Base-by-base conservation (phyloP, 2,329 filamentous ascomycete species). In the Aspergillus udagawae region DNA sequence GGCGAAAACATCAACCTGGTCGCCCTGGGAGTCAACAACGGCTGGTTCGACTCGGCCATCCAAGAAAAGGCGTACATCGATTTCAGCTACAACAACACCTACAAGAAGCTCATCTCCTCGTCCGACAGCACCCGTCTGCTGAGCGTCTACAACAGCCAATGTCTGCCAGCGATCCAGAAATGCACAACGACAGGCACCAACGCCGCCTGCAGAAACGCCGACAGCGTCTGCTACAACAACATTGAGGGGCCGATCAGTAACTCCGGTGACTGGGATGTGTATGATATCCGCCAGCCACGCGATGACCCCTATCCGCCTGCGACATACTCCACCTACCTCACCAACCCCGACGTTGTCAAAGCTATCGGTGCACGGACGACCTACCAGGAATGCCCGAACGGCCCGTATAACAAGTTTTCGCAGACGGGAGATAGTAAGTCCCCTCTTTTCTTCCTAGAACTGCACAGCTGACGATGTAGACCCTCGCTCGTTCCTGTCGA, bases 1-100 rank as follows among this genome's bases (percentile, higher is more conserved):
- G 76, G 76, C 17, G 70, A 78, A 51, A 74, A 75, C 49, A 77
- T 83, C 52, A 77, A 79, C 45, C 73, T 85, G n/a, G 75, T 82
- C 6, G 79, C 82, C 0, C 73, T 86, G 7, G 79, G 81, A 14
- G 77, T 86, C 59, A 80, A 83, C 70, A 85, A 85, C 64, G 82
- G 81, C 27, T 83, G 80, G 73, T 77, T 83, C 57, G 82, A 86
- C 61, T 70, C 76, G 8, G 66, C 68, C 14, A 66, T 71, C 2
- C 77, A 80, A 59, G 75, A 78, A 53, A 74, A 77, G 6, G 67
- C 72, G 3, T 79, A 79, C 59, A 70, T 79, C 6, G 72, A 76
- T 20, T 80, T 76, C 54, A 74, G 75, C 8, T 74, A 75, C 61
- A 79, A 80, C 62, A 82, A 82, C 63, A 70, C 72, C 17, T 80